Evolutionary conservation across 768 basidiomycete genomes (phyloP).

Genomic region (Kwoniella bestiolae): DNA sequence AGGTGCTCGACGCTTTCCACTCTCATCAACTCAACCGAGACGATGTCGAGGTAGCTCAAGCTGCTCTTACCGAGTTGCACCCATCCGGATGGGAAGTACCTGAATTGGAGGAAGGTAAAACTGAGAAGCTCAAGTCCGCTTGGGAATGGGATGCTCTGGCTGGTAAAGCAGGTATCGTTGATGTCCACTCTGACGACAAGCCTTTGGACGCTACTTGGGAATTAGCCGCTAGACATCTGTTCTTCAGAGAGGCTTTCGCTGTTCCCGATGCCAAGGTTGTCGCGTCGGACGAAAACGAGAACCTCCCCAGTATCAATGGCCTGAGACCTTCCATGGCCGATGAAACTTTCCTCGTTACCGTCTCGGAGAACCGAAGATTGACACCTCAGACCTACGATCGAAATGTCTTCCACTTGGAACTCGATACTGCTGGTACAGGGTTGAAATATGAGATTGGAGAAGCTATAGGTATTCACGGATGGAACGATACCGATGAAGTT

Average conservation of each 20-base stretch:
- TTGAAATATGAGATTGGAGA: conserved; percentile 95
- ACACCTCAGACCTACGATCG: conserved; percentile 95
- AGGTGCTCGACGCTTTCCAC: conserved; percentile 57
- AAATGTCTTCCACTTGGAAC: conserved; percentile 98
- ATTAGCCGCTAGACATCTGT: conserved; percentile 63
- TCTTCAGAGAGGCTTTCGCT: conserved; percentile 82
- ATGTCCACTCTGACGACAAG: conserved; percentile 63
- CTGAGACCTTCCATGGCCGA: conserved; percentile 86
- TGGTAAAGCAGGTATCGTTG: conserved; percentile 71
- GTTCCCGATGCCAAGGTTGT: conserved; percentile 58
- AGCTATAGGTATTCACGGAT: conserved; percentile 94
- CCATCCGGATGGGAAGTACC: conserved; percentile 57
- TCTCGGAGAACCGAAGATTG: conserved; percentile 89
- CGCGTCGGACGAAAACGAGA: conserved; percentile 37
- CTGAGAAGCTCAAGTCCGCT: conserved; percentile 44
- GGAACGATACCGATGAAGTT: conserved; percentile 91
- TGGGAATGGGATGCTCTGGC: conserved; percentile 60
- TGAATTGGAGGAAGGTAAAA: conserved; percentile 54
- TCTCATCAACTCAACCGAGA: conserved; percentile 58
- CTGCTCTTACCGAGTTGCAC: conserved; percentile 67
- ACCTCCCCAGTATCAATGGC: conserved; percentile 64
- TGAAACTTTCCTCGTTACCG: conserved; percentile 89
- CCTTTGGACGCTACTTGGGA: conserved; percentile 75
- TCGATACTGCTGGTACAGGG: conserved; percentile 87
- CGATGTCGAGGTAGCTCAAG: conserved; percentile 69